Evolutionary conservation across 2,329 filamentous ascomycete species (phyloP).

Genomic region (Colletotrichum endophyticum): DNA sequence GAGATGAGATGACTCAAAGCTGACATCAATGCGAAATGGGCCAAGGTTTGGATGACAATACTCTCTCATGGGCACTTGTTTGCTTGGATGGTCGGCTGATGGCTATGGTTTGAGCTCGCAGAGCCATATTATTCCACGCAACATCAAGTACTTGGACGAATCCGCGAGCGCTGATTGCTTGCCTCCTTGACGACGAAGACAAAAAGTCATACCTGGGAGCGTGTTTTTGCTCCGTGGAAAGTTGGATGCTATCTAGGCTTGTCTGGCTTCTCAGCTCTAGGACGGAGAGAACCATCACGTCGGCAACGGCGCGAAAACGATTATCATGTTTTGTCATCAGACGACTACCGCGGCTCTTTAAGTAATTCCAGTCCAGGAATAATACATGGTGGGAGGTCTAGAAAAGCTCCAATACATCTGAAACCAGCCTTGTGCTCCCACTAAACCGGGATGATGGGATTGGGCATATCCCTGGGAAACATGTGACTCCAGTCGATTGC

Average conservation of each 20-base stretch:
- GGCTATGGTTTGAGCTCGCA: not conserved
- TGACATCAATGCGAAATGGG: not conserved
- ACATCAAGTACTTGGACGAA: not conserved
- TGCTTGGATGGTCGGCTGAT: not conserved
- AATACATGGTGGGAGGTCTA: not conserved
- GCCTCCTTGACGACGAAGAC: not conserved
- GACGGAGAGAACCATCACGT: not conserved
- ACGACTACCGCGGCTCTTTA: not conserved
- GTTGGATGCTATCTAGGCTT: not conserved
- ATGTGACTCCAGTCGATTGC: not conserved
- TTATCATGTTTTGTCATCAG: not conserved
- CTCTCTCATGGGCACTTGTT: not conserved
- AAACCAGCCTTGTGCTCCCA: not conserved
- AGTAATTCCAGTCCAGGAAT: not conserved
- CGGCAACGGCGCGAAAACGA: not conserved
- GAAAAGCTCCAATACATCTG: not conserved
- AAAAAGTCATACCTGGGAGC: not conserved
- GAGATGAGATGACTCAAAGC: not conserved
- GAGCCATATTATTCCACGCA: not conserved
- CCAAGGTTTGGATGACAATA: not conserved
- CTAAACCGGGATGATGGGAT: not conserved
- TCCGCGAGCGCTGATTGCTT: not conserved
- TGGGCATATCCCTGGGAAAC: not conserved
- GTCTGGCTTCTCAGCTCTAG: not conserved
- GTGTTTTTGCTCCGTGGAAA: not conserved